phyloP scores from a whole-genome alignment of 768 basidiomycete species.

The Mycena filopes region DNA sequence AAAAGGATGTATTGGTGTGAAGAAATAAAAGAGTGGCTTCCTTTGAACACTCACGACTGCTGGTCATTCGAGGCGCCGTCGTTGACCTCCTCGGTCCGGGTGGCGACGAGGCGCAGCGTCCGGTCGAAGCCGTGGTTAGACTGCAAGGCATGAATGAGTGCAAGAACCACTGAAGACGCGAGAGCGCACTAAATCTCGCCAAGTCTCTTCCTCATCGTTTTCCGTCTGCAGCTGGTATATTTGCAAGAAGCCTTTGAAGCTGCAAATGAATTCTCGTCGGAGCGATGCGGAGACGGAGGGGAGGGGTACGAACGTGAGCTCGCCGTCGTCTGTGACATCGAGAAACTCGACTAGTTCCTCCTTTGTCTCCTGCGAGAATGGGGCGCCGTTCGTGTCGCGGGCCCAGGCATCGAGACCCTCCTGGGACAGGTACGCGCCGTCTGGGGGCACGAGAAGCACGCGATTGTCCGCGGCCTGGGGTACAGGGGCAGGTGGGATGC shows the following conservation, averaged over 20 bases:
- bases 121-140: conserved; percentile 83
- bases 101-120: conserved; percentile 62
- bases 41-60: conserved; percentile 12
- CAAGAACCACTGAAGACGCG: background rate
- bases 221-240: conserved; percentile 89
- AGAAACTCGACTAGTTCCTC: conserved; percentile 81
- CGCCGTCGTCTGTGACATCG: conserved; percentile 76
- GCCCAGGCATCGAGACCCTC: conserved; percentile 82
- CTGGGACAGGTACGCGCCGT: conserved; percentile 65
- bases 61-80: conserved; percentile 16
- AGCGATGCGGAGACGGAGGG: conserved; percentile 2
- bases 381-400: conserved; percentile 81
- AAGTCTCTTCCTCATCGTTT: conserved; percentile 86
- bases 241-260: conserved; percentile 84
- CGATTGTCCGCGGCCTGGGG: conserved; percentile 36
- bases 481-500: conserved; percentile 55
- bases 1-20: background rate
- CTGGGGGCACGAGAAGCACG: conserved; percentile 57
- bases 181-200: conserved; percentile 76
- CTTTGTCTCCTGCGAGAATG: conserved; percentile 82
- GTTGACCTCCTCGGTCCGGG: conserved; percentile 28
- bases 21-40: background rate
- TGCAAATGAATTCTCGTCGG: conserved; percentile 38
- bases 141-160: conserved; percentile 45
- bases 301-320: conserved; percentile 69